Conservation (phyloP, 140 eudicot genomes). For the Senecio squalidus region DNA sequence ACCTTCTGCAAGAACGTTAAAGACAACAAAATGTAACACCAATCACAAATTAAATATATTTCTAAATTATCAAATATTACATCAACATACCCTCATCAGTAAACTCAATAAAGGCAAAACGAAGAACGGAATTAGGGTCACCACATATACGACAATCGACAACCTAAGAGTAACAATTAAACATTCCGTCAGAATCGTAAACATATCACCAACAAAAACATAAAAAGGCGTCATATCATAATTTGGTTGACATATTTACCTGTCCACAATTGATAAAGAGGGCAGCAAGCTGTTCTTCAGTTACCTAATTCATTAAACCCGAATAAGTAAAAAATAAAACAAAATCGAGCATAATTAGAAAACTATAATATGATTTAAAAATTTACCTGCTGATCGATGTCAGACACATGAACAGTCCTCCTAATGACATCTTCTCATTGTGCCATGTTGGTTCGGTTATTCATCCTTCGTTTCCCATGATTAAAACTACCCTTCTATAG, state of each 20-base stretch:
- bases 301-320: background rate
- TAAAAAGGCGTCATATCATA: too few species aligned
- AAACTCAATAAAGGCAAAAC: background rate
- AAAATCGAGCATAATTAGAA: background rate
- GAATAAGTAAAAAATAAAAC: too few species aligned
- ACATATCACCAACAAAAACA: background rate
- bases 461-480: constrained; percentile 68
- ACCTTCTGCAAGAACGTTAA: background rate
- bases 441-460: constrained; percentile 67
- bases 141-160: background rate
- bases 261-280: background rate
- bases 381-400: constrained; percentile 4
- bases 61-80: too few species aligned
- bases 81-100: background rate
- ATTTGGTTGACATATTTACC: background rate
- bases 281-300: background rate
- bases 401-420: constrained; percentile 84
- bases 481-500: constrained; percentile 51
- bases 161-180: background rate
- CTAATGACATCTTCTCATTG: constrained; percentile 73
- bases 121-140: background rate
- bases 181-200: background rate
- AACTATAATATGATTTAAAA: background rate
- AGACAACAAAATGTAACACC: background rate
- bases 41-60: too few species aligned